These are phyloP conservation scores for Monosporozyma aquatica DNA, from an alignment of 805 yeast species.

Conservation along the genomic window DNA sequence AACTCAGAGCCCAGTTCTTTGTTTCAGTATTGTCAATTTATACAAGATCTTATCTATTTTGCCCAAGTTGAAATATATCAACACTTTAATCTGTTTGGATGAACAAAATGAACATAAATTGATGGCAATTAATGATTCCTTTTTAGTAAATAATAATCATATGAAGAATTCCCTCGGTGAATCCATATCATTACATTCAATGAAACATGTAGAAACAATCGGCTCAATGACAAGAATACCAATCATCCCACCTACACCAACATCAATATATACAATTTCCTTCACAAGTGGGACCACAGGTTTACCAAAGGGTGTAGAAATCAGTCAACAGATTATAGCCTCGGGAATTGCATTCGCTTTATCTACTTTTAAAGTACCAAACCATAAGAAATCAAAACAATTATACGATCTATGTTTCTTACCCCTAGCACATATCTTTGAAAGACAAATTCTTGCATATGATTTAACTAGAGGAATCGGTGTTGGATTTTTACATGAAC, in stretches of 20 bases:
- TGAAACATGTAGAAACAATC: conserved; percentile 34
- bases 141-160: conserved; percentile 16
- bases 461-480: conserved; percentile 40
- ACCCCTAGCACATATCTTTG: conserved; percentile 54
- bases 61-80: conserved; percentile 34
- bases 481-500: conserved; percentile 47
- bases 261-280: conserved; percentile 50
- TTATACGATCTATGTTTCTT: conserved; percentile 36
- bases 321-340: conserved; percentile 43
- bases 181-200: conserved; percentile 34
- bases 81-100: conserved; percentile 51
- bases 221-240: conserved; percentile 37
- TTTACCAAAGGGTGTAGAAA: conserved; percentile 59
- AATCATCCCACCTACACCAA: conserved; percentile 41
- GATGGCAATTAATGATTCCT: conserved; percentile 26
- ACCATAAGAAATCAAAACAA: conserved; percentile 19
- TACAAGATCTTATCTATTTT: conserved; percentile 39
- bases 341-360: conserved; percentile 41
- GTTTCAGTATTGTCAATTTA: conserved; percentile 46
- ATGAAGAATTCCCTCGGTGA: conserved; percentile 25
- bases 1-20: conserved; percentile 54
- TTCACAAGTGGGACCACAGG: conserved; percentile 77
- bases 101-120: conserved; percentile 31
- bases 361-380: conserved; percentile 27
- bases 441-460: conserved; percentile 38